A percentile compares a stretch with the other conserved stretches of the same genome.
These are phyloP conservation scores for Tylopilus sp. DNA, from an alignment of 1,284 basidiomycete species.

Conservation along the genomic window DNA sequence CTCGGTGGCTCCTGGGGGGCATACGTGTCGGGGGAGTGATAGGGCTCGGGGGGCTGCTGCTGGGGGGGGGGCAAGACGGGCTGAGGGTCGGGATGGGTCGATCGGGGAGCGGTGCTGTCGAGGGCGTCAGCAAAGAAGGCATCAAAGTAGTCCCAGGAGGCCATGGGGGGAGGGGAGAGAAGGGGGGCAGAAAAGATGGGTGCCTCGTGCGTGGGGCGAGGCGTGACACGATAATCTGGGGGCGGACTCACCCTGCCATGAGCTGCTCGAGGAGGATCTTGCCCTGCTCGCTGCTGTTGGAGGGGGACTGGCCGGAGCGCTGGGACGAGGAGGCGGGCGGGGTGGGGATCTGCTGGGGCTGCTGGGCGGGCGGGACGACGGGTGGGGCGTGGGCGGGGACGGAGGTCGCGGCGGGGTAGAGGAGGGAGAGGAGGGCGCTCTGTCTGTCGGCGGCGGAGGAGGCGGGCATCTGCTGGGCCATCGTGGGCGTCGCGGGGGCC, in stretches of 20 bases:
- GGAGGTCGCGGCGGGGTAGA: conserved; percentile 47
- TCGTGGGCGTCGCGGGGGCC: conserved; percentile 53
- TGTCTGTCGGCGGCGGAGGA: conserved; percentile 60
- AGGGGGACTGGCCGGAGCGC: conserved; percentile 53
- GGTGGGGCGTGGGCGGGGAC: conserved; percentile 22
- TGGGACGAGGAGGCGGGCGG: conserved; percentile 61
- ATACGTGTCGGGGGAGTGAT: conserved; percentile 43
- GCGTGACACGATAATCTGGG: conserved; percentile 6
- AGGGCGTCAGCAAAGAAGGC: conserved; percentile 30
- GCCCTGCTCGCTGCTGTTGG: conserved; percentile 60
- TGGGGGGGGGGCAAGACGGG: conserved; percentile 40
- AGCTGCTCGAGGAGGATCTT: conserved; percentile 75
- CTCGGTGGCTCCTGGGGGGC: conserved; percentile 46
- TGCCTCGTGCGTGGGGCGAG: conserved; percentile 33
- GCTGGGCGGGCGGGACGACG: conserved; percentile 29
- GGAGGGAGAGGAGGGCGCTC: conserved; percentile 67
- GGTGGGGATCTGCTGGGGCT: conserved; percentile 59
- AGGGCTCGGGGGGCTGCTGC: conserved; percentile 28
- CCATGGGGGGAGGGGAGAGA: conserved; percentile 23
- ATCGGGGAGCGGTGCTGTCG: conserved; percentile 50
- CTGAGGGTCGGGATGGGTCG: conserved; percentile 54
- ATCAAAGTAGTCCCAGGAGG: conserved; percentile 35
- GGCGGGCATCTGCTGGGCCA: conserved; percentile 42
- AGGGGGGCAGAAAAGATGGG: conserved; percentile 22
- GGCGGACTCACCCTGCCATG: conserved; percentile 66